Conservation (phyloP, 345 rosid genomes). For the thale cress (Arabidopsis thaliana) region TAIR10.1 NC_003070.9:29227001-29227500, state of each 20-base stretch:
- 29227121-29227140: not conserved
- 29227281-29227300: not conserved
- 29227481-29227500: conserved; percentile 31
- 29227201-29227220: conserved; percentile 35
- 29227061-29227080: too few species aligned
- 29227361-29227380: conserved; percentile 21
- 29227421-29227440: not conserved
- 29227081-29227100: not conserved
- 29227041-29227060: not conserved
- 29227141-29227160: not conserved
- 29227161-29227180: conserved; percentile 21
- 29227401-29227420: not conserved
- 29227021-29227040: conserved; percentile 19
- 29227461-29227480: conserved; percentile 24
- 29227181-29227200: conserved; percentile 15
- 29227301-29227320: conserved; percentile 32
- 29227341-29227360: conserved; percentile 23
- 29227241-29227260: conserved; percentile 46
- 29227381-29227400: conserved; percentile 17
- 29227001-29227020: conserved; percentile 10
- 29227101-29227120: not conserved
- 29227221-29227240: conserved; percentile 29
- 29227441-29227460: not conserved
- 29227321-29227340: conserved; percentile 40
- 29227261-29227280: conserved; percentile 36